Evolutionary conservation across 1,284 basidiomycete genomes (phyloP).

Genomic region (Earliella scabrosa): DNA sequence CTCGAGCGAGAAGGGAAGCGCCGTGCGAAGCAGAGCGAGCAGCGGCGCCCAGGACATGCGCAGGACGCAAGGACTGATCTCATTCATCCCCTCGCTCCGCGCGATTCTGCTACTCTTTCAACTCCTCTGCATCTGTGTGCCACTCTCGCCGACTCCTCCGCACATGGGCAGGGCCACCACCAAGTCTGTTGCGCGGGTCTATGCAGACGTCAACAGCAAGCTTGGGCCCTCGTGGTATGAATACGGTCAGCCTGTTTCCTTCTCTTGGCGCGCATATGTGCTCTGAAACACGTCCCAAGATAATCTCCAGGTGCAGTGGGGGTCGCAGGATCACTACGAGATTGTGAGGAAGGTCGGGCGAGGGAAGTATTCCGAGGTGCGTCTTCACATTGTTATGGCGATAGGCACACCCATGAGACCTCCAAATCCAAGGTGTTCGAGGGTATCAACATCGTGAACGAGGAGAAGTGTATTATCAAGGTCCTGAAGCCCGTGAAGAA

Average conservation of each 20-base stretch:
- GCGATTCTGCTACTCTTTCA: conserved; percentile 12
- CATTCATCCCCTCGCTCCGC: conserved; percentile 14
- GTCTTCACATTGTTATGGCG: conserved; percentile 26
- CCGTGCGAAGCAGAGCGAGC: conserved; percentile 9
- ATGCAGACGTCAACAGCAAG: conserved; percentile 74
- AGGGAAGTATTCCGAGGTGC: conserved; percentile 95
- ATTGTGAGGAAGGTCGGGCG: conserved; percentile 96
- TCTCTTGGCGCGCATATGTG: conserved; percentile 18
- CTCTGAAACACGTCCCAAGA: conserved; percentile 51
- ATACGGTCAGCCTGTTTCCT: conserved; percentile 58
- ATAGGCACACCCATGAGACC: conserved; percentile 8
- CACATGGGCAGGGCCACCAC: conserved; percentile 66
- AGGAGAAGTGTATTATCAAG: conserved; percentile 98
- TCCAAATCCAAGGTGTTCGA: conserved; percentile 83
- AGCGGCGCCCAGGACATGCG: conserved; percentile 21
- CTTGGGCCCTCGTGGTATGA: conserved; percentile 81
- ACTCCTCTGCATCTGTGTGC: conserved; percentile 16
- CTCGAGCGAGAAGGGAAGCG: conserved; percentile 4
- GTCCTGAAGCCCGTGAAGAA: conserved; percentile 99
- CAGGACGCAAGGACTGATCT: conserved; percentile 24
- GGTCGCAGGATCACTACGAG: conserved; percentile 97
- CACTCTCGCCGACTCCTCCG: conserved; percentile 1
- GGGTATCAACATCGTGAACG: conserved; percentile 91
- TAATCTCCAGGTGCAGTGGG: conserved; percentile 94
- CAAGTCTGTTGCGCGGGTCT: conserved; percentile 77